A percentile compares a stretch with the other conserved stretches of the same genome.
These are phyloP conservation scores for Pseudogymnoascus sp. DNA, from an alignment of 2,329 filamentous ascomycete genomes.

Conservation along the genomic window DNA sequence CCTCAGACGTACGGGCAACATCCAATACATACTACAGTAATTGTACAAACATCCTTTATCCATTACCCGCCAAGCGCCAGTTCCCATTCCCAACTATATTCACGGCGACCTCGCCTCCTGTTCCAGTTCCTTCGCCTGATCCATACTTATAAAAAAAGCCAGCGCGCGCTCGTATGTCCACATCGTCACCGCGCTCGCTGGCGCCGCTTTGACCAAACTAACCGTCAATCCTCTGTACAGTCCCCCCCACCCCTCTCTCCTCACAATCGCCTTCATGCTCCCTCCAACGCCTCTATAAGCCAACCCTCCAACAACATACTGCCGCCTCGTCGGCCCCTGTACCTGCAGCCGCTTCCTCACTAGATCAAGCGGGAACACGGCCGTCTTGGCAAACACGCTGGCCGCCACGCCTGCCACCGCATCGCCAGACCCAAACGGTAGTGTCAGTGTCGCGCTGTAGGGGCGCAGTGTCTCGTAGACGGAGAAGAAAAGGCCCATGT, in stretches of 20 bases:
- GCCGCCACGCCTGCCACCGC: constrained; percentile 74
- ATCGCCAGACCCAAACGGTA: constrained; percentile 71
- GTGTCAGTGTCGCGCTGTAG: constrained; percentile 43
- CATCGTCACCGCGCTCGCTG: constrained; percentile 67
- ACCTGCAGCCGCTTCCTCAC: constrained; percentile 91
- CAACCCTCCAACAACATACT: constrained; percentile 53
- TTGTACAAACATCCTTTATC: background rate
- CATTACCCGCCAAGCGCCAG: background rate
- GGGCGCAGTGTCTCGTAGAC: constrained; percentile 70
- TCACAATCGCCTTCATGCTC: constrained; percentile 60
- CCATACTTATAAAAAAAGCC: constrained; percentile 11
- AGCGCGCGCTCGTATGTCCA: constrained; percentile 64
- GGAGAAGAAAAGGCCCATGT: constrained; percentile 95
- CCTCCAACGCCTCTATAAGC: constrained; percentile 55
- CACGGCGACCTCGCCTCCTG: background rate
- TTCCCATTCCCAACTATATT: constrained; percentile 2
- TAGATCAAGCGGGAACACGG: constrained; percentile 85
- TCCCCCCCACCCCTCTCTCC: constrained; percentile 65
- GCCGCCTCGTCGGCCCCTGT: constrained; percentile 73
- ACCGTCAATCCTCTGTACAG: constrained; percentile 84
- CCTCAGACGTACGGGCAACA: background rate
- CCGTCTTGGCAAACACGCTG: constrained; percentile 75
- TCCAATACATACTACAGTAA: background rate
- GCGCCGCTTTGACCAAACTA: constrained; percentile 80
- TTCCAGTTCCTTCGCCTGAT: background rate